Conservation (phyloP, 345 rosid genomes). For the Gossypium longicalyx region DNA sequence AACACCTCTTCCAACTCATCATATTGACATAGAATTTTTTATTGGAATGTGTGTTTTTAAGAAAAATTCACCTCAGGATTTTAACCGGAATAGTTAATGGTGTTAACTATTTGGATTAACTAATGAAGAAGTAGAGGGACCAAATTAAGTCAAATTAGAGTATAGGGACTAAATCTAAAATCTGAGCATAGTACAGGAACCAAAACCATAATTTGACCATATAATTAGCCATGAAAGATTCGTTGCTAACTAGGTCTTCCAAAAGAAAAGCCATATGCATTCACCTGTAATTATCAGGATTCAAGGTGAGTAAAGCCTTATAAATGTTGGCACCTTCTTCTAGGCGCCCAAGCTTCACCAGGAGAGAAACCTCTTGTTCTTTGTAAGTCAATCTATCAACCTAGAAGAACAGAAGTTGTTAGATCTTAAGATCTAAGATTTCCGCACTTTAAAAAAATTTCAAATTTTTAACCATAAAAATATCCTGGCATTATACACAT, state of each 20-base stretch:
- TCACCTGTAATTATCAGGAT: conserved; percentile 98
- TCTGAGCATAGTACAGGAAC: no score
- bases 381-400: conserved; percentile 76
- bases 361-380: conserved; percentile 86
- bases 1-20: no score
- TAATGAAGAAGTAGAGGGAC: no score
- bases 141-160: no score
- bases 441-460: neutral
- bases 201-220: no score
- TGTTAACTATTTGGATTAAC: no score
- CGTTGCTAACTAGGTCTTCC: neutral
- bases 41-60: no score
- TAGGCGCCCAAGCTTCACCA: conserved; percentile 63
- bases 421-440: conserved; percentile 5
- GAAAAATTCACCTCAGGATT: no score
- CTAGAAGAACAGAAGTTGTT: conserved; percentile 37
- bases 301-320: conserved; percentile 67
- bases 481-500: neutral
- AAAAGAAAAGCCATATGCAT: neutral
- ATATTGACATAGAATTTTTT: no score
- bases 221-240: neutral
- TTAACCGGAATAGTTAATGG: no score
- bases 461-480: neutral
- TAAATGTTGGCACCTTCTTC: conserved; percentile 80
- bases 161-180: no score